Conservation (phyloP, 805 yeast genomes). For the Myxozyma nipponensis region DNA sequence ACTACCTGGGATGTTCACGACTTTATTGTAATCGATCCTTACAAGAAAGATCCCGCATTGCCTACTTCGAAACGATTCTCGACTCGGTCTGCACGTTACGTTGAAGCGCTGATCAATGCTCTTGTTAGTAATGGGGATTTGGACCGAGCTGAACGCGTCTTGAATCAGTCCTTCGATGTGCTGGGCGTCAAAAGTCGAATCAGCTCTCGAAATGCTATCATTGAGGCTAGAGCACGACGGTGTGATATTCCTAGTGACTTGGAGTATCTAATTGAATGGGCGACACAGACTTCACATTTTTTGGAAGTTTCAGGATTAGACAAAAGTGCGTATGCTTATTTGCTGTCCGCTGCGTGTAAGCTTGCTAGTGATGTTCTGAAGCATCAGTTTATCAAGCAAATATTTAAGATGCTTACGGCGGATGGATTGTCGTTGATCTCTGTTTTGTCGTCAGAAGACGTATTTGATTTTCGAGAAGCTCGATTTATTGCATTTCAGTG, state of each 20-base stretch:
- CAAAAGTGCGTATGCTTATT: constrained; percentile 11
- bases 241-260: constrained; percentile 12
- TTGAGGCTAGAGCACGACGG: constrained; percentile 4
- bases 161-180: constrained; percentile 9
- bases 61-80: not conserved
- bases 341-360: constrained; percentile 11
- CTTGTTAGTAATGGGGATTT: constrained; percentile 22
- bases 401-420: not conserved
- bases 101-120: constrained; percentile 28
- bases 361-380: constrained; percentile 3
- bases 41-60: not conserved
- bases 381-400: not conserved
- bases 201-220: constrained; percentile 15
- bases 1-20: not conserved
- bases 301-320: constrained; percentile 7
- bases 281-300: not conserved
- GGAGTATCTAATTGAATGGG: constrained; percentile 7
- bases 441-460: constrained; percentile 4
- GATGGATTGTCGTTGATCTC: not conserved
- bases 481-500: constrained; percentile 8
- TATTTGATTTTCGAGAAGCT: constrained; percentile 10
- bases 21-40: not conserved
- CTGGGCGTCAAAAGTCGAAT: constrained; percentile 19
- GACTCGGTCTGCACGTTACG: constrained; percentile 1
- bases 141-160: constrained; percentile 25